Base-by-base conservation (phyloP, 805 yeast species). In the Wickerhamiella occidentalis region DNA sequence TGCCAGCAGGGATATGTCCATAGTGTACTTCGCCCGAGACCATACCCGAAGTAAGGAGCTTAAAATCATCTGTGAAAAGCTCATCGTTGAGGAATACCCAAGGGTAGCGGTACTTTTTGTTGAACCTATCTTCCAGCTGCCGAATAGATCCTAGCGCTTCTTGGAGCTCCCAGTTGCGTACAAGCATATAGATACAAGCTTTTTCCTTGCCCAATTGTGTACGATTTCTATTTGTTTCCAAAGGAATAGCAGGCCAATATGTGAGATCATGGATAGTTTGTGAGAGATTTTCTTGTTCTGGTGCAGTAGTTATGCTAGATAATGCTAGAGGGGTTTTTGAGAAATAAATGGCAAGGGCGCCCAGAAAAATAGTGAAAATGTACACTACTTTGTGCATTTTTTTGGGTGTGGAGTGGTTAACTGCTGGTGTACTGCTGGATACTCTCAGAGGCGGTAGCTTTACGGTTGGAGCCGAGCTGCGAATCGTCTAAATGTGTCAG, bases 81-180 rank as follows among this genome's bases (percentile, higher is more conserved):
- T 80, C 86, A 63, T 90, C 96, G 65, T 90, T 90, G 58, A 90
- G 72, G 65, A 90, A 92, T 23, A 87, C 92, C 96, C 97, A 90
- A 58, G 94, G 96, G 62, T 90, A 90, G 55, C 83, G 74, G 68
- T 68, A 88, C 44, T 83, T 74, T 15, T 68, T 63, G 70, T 90
- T 90, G 73, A 92, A 90, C 54, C 96, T 73, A 64, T 87, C 96
- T 67, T 90, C 96, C 49, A 88, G 75, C 72, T 83, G 77, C 58
- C 95, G 72, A 76, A 87, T 86, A 18, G 94, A 77, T 40, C 65
- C 61, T 41, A 87, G 64, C 0, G 92, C 95, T 0, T 82, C 87
- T 9, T 73, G 70, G 9, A 87, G 64, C 63, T 87, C 96, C 67
- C 74, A 71, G 62, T 87, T 87, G 49, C 96, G 70, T 36, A 84